Evolutionary conservation across 768 basidiomycete species (phyloP).

Genomic region (Boletus fagicola): DNA sequence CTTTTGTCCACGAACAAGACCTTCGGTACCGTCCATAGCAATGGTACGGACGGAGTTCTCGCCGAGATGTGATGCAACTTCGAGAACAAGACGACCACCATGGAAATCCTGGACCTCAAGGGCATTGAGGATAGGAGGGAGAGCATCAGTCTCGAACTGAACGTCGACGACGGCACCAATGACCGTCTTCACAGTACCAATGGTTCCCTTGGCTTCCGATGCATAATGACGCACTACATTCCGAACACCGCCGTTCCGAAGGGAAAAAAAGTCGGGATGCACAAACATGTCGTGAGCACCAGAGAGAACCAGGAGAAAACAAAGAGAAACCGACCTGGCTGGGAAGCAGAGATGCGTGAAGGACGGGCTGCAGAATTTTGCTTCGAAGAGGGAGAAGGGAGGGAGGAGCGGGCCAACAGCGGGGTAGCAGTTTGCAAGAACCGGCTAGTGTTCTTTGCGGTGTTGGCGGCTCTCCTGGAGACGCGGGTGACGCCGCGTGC

Average conservation of each 20-base stretch:
- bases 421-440: conserved; percentile 77
- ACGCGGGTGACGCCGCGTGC: conserved; percentile 85
- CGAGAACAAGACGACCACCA: conserved; percentile 96
- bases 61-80: conserved; percentile 97
- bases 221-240: conserved; percentile 79
- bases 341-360: conserved; percentile 45
- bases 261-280: not conserved
- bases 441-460: conserved; percentile 70
- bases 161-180: conserved; percentile 99
- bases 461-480: conserved; percentile 78
- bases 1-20: conserved; percentile 98
- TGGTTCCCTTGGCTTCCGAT: conserved; percentile 73
- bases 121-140: conserved; percentile 98
- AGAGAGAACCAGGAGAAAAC: not conserved
- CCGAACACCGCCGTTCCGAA: conserved; percentile 1
- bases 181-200: conserved; percentile 93
- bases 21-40: conserved; percentile 99
- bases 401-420: conserved; percentile 50
- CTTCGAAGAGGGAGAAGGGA: conserved; percentile 44
- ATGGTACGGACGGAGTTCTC: conserved; percentile 99
- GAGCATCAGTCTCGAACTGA: conserved; percentile 87
- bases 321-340: conserved; percentile 48
- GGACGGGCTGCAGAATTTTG: conserved; percentile 49
- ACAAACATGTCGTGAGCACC: conserved; percentile 2
- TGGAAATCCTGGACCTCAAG: conserved; percentile 95